Evolutionary conservation across 192 early-diverging fungal genomes (phyloP).

Genomic region (Phlyctochytrium planicorne): DNA sequence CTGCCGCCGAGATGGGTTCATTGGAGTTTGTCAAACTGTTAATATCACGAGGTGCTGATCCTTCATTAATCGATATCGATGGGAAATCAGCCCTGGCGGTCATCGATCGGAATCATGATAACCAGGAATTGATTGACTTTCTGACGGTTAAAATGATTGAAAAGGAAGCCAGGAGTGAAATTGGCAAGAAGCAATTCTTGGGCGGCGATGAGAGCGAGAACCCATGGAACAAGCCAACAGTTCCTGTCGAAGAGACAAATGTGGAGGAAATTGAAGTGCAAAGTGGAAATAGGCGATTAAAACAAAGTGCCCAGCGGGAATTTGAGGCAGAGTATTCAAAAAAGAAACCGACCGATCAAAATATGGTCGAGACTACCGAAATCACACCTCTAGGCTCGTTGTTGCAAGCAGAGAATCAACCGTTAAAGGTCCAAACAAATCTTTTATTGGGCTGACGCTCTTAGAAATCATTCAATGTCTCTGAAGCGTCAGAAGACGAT

Average conservation of each 20-base stretch:
- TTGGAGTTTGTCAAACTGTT: slow-evolving; percentile 16
- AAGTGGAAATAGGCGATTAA: too few species aligned
- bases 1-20: slow-evolving; percentile 15
- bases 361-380: too few species aligned
- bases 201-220: neutral
- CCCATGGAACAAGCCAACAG: neutral
- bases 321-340: too few species aligned
- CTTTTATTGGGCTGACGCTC: too few species aligned
- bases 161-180: neutral
- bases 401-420: too few species aligned
- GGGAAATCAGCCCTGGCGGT: slow-evolving; percentile 23
- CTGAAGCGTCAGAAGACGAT: too few species aligned
- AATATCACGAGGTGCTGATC: slow-evolving; percentile 30
- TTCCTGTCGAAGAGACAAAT: neutral
- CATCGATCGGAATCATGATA: slow-evolving; percentile 13
- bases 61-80: slow-evolving; percentile 18
- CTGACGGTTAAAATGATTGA: slow-evolving; percentile 12
- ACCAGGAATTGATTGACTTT: slow-evolving; percentile 27
- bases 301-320: too few species aligned
- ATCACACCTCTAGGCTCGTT: too few species aligned
- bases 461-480: too few species aligned
- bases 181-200: neutral
- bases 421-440: too few species aligned
- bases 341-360: too few species aligned
- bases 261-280: too few species aligned